Conservation (phyloP, 2,329 filamentous ascomycete species). For the Mycosphaerella sp. region DNA sequence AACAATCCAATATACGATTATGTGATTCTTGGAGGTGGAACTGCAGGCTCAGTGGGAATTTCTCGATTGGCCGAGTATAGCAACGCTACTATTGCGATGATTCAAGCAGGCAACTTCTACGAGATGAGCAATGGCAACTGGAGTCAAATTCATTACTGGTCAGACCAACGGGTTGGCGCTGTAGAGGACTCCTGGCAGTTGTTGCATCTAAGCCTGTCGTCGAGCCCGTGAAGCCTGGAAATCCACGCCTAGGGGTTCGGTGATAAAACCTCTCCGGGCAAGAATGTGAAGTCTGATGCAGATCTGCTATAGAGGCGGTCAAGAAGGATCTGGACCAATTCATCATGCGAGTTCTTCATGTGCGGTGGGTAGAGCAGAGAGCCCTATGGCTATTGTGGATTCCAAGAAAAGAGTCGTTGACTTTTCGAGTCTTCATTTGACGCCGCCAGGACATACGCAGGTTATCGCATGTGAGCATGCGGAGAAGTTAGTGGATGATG, state of each 20-base stretch:
- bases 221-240: slow-evolving; percentile 30
- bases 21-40: slow-evolving; percentile 30
- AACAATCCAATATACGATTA: slow-evolving; percentile 22
- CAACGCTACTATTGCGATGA: slow-evolving; percentile 24
- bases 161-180: slow-evolving; percentile 13
- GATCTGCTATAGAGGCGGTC: slow-evolving; percentile 40
- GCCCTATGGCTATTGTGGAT: slow-evolving; percentile 36
- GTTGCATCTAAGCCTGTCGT: slow-evolving; percentile 31
- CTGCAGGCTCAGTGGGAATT: slow-evolving; percentile 27
- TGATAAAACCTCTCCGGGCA: slow-evolving; percentile 38
- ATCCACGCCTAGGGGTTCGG: slow-evolving; percentile 30
- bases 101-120: slow-evolving; percentile 32
- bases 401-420: slow-evolving; percentile 37
- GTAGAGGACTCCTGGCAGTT: slow-evolving; percentile 16
- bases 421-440: slow-evolving; percentile 30
- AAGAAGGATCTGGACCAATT: slow-evolving; percentile 13
- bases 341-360: slow-evolving; percentile 15
- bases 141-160: slow-evolving; percentile 28
- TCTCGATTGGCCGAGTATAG: slow-evolving; percentile 22
- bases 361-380: slow-evolving; percentile 28
- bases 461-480: slow-evolving; percentile 19
- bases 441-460: slow-evolving; percentile 36
- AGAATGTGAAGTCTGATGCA: slow-evolving; percentile 37
- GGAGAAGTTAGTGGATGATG: slow-evolving; percentile 20
- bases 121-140: slow-evolving; percentile 30